Conservation (phyloP, 1,284 basidiomycete genomes). For the Jaminaea rosea region DNA sequence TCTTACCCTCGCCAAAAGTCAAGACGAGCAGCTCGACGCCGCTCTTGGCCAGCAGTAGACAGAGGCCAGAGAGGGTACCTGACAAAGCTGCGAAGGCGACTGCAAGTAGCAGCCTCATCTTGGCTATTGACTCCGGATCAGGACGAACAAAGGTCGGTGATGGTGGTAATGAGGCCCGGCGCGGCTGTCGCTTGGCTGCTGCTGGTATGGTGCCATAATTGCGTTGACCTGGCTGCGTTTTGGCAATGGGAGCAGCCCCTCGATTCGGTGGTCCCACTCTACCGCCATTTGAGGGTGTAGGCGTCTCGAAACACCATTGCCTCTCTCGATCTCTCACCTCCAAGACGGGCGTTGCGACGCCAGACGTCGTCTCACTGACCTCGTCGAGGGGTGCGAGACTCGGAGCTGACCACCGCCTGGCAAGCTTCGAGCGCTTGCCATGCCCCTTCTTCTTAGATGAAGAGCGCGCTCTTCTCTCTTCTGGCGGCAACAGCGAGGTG, state of each 20-base stretch:
- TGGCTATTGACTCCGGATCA: not conserved
- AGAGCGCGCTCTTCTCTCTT: not conserved
- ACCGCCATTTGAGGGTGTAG: not conserved
- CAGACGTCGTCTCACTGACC: conserved; percentile 42
- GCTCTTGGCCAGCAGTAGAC: conserved; percentile 84
- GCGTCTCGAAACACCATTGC: not conserved
- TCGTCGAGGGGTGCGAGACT: conserved; percentile 42
- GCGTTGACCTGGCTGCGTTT: not conserved
- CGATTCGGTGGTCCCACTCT: not conserved
- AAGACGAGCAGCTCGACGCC: conserved; percentile 80
- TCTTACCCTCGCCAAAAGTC: conserved; percentile 58
- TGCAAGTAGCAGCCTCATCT: conserved; percentile 62
- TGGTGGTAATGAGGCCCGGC: too few species aligned
- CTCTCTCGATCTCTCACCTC: conserved; percentile 6
- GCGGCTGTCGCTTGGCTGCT: not conserved
- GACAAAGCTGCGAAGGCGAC: conserved; percentile 81
- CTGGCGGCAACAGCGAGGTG: conserved; percentile 13
- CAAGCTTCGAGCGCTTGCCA: not conserved
- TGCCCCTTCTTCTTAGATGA: conserved; percentile 5
- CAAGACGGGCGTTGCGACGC: conserved; percentile 36
- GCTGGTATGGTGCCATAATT: not conserved
- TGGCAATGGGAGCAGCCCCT: too few species aligned
- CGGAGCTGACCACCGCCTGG: conserved; percentile 32
- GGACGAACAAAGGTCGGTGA: too few species aligned
- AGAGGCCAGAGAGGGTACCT: conserved; percentile 87